These are phyloP conservation scores for Penicillium frequentans DNA, from an alignment of 2,329 filamentous ascomycete species.

Conservation along the genomic window DNA sequence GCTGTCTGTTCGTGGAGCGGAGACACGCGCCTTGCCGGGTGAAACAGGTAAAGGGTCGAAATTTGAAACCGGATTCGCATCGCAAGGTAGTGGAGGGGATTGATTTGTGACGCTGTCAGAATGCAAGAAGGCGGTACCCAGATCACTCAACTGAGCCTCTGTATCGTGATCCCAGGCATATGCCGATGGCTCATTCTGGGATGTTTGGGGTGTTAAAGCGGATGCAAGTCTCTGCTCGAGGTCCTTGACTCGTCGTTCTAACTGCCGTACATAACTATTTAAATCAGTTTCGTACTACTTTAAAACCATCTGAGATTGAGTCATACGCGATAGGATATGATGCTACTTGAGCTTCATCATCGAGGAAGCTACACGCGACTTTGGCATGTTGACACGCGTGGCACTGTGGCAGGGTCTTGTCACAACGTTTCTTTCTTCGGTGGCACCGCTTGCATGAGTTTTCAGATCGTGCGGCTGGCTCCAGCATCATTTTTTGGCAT, in stretches of 20 bases:
- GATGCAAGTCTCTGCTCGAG: conserved; percentile 22
- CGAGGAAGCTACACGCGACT: conserved; percentile 44
- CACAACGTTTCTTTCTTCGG: conserved; percentile 47
- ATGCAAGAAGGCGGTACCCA: neutral
- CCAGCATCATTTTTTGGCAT: conserved; percentile 17
- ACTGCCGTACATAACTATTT: conserved; percentile 35
- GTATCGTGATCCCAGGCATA: conserved; percentile 3
- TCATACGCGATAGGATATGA: conserved; percentile 45
- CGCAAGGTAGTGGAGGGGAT: neutral
- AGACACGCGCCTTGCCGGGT: neutral
- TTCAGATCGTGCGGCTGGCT: conserved; percentile 18
- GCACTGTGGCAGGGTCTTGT: conserved; percentile 41
- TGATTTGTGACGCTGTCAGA: neutral
- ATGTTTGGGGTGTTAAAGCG: conserved; percentile 4
- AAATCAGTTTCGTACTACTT: neutral
- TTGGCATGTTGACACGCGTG: conserved; percentile 40
- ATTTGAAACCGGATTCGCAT: neutral
- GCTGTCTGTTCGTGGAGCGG: conserved; percentile 16
- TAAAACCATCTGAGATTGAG: neutral
- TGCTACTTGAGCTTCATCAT: conserved; percentile 40
- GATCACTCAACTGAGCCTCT: neutral
- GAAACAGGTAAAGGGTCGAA: conserved; percentile 1
- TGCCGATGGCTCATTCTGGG: conserved; percentile 2
- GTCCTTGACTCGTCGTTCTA: conserved; percentile 30
- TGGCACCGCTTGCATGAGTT: conserved; percentile 45